These are phyloP conservation scores for Zanthoxylum bungeanum DNA, from an alignment of 345 rosid genomes.

Conservation along the genomic window DNA sequence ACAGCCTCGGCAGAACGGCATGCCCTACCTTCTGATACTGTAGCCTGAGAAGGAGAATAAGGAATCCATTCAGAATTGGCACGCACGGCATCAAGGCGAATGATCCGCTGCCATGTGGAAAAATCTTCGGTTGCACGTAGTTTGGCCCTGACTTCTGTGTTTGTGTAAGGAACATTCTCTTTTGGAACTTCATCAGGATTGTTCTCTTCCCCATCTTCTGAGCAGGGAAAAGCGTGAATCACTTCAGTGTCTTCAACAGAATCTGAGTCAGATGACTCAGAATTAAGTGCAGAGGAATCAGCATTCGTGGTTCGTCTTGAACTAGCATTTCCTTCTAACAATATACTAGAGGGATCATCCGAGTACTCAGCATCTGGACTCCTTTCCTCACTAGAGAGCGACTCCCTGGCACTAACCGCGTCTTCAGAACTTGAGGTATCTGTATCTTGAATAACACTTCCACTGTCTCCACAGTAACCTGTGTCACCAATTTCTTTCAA, in stretches of 20 bases:
- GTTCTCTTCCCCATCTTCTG: conserved; percentile 42
- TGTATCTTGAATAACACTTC: conserved; percentile 43
- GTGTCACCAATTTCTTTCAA: conserved; percentile 31
- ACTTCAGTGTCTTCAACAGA: conserved; percentile 69
- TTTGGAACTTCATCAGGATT: conserved; percentile 27
- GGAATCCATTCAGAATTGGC: conserved; percentile 86
- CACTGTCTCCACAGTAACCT: conserved; percentile 26
- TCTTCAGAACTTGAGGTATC: conserved; percentile 71
- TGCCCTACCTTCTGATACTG: conserved; percentile 63
- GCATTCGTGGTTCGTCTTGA: conserved; percentile 44
- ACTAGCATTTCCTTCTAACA: conserved; percentile 50
- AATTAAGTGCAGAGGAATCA: conserved; percentile 49
- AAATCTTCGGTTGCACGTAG: conserved; percentile 53
- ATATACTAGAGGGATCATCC: conserved; percentile 49
- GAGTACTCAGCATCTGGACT: conserved; percentile 46
- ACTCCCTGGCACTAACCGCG: conserved; percentile 61
- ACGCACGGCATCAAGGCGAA: conserved; percentile 96
- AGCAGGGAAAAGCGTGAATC: conserved; percentile 40
- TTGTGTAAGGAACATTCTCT: conserved; percentile 31
- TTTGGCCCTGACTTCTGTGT: conserved; percentile 30
- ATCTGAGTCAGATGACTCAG: conserved; percentile 83
- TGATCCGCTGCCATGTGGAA: conserved; percentile 85
- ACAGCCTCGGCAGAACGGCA: conserved; percentile 66
- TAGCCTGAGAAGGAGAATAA: conserved; percentile 51
- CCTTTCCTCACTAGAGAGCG: conserved; percentile 60